These are phyloP conservation scores for Ogataea polymorpha DNA, from an alignment of 805 yeast species.

Conservation along the genomic window DNA sequence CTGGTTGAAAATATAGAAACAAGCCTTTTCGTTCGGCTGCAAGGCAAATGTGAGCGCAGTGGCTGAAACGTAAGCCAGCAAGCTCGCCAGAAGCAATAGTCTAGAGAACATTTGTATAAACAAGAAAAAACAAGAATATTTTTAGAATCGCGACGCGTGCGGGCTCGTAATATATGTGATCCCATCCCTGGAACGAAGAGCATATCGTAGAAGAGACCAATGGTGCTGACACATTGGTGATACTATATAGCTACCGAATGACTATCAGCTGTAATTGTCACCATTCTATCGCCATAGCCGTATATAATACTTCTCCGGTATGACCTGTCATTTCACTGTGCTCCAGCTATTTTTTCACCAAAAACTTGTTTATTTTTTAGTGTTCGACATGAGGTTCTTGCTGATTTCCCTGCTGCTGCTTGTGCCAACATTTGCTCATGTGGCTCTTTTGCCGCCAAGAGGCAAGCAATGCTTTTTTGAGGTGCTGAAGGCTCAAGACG, in stretches of 20 bases:
- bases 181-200: background rate
- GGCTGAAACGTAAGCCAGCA: slow-evolving; percentile 28
- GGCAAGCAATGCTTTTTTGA: slow-evolving; percentile 91
- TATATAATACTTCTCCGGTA: too few relatives aligned
- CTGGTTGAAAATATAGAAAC: slow-evolving; percentile 69
- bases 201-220: too few relatives aligned
- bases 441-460: slow-evolving; percentile 75
- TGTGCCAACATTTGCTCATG: slow-evolving; percentile 53
- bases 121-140: slow-evolving; percentile 5
- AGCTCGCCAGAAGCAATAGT: background rate
- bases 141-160: slow-evolving; percentile 11
- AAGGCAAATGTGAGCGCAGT: slow-evolving; percentile 70
- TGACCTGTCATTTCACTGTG: background rate
- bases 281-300: too few relatives aligned
- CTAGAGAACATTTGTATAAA: slow-evolving; percentile 5
- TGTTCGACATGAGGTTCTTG: slow-evolving; percentile 11
- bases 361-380: slow-evolving; percentile 10
- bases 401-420: slow-evolving; percentile 13
- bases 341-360: background rate
- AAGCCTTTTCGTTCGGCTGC: slow-evolving; percentile 70
- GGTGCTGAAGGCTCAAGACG: slow-evolving; percentile 76
- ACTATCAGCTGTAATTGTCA: background rate
- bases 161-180: slow-evolving; percentile 1
- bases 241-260: too few relatives aligned
- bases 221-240: too few relatives aligned